Evolutionary conservation across 2,329 filamentous ascomycete genomes (phyloP), one percentile per base, ranked within the genome.

Genomic region (Penicillium crustosum): DNA sequence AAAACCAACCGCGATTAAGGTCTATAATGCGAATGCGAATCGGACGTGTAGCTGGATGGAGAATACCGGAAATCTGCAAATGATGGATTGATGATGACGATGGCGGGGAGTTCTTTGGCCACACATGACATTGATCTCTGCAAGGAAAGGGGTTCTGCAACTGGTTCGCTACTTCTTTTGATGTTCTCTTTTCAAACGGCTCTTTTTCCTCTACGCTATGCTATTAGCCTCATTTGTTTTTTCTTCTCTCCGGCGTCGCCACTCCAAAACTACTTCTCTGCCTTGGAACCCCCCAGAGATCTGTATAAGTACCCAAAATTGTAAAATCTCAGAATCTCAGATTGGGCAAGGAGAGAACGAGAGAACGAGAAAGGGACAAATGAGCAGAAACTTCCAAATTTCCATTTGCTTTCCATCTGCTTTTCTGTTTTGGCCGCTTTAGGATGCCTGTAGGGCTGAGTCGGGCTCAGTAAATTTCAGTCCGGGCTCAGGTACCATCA

Each of bases 1-100:
- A 93, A 93, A 85, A 75, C 77, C 60, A 78, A 78, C 67, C 78
- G 78, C 72, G 76, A 78, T 66, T 81, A 79, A 73, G 70, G 66
- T 64, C 62, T 67, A 64, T 69, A 68, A 68, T 72, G 64, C 65
- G 59, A 72, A 65, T 65, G 65, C 66, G 66, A 69, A 64, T 49
- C 61, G 57, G 57, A 55, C 53, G 47, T 55, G 61, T 66, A 66
- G 65, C 56, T 60, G 61, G 59, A 50, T 52, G 53, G 65, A 64
- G 65, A 66, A 71, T 70, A 72, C 67, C 57, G 61, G 61, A 69
- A 67, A 64, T 69, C 64, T 71, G 59, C 66, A 68, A 70, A 69
- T 68, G 70, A 71, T 70, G 68, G 70, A 72, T 73, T 53, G 50
- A 53, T 53, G 70, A 68, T 67, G 65, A 68, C 68, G 68, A 70